Conservation (phyloP, 768 basidiomycete species). For the Phaffia tasmanica region DNA sequence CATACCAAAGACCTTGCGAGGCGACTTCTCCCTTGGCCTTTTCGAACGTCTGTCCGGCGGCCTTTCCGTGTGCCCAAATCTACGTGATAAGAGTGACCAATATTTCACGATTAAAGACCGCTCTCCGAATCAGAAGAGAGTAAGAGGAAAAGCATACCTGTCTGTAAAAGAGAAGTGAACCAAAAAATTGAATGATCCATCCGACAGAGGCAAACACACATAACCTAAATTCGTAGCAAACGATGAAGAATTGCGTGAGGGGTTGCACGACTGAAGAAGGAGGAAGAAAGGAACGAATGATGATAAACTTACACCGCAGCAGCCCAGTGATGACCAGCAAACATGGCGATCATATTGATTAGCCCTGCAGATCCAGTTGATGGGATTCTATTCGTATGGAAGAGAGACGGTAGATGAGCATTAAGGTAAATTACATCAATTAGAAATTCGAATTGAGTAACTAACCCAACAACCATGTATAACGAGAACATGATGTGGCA, state of each 20-base stretch:
- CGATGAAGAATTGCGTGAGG: no score
- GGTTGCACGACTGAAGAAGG: no score
- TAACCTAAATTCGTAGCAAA: background rate
- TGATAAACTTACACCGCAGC: constrained; percentile 54
- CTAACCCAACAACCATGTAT: background rate
- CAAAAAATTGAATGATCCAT: constrained; percentile 13
- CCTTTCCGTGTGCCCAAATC: constrained; percentile 68
- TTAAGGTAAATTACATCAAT: background rate
- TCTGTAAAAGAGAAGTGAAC: background rate
- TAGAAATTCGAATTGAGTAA: background rate
- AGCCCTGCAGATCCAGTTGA: constrained; percentile 85
- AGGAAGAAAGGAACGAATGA: no score
- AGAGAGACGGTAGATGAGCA: background rate
- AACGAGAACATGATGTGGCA: constrained; percentile 16
- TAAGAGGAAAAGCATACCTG: background rate
- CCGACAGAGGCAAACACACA: constrained; percentile 1
- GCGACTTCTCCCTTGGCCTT: constrained; percentile 27
- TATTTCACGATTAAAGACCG: background rate
- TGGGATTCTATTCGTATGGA: constrained; percentile 16
- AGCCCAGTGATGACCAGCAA: constrained; percentile 55
- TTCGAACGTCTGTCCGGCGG: constrained; percentile 69
- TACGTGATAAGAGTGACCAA: constrained; percentile 61
- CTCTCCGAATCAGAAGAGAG: background rate
- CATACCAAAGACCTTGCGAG: constrained; percentile 24
- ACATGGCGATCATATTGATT: constrained; percentile 79